phyloP scores from a whole-genome alignment of 371 early-diverging fungal species.

The Mortierella sp. region DNA sequence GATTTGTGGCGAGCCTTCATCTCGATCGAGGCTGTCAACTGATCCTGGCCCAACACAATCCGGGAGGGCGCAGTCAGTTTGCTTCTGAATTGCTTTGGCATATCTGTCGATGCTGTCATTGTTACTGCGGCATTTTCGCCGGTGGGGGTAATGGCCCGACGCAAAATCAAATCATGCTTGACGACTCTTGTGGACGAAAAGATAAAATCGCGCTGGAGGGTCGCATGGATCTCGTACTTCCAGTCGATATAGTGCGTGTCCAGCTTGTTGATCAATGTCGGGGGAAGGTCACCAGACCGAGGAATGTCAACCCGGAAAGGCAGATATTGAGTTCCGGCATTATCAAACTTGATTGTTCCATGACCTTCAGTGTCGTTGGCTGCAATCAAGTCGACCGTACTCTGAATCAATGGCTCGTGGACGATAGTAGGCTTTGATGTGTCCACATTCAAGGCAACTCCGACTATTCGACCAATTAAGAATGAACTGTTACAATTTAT shows the following conservation, averaged over 20 bases:
- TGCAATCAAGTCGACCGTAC: slow-evolving; percentile 26
- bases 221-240: slow-evolving; percentile 48
- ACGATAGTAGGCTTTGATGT: slow-evolving; percentile 17
- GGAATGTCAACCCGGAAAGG: slow-evolving; percentile 49
- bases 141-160: slow-evolving; percentile 19
- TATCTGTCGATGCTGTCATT: slow-evolving; percentile 19
- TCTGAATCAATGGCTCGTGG: slow-evolving; percentile 31
- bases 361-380: slow-evolving; percentile 48
- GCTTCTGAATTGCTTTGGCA: slow-evolving; percentile 35
- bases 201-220: slow-evolving; percentile 31
- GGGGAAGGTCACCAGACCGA: slow-evolving; percentile 24
- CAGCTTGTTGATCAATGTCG: slow-evolving; percentile 43
- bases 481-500: too few species aligned
- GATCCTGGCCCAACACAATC: slow-evolving; percentile 20
- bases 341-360: slow-evolving; percentile 19
- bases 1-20: slow-evolving; percentile 41
- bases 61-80: slow-evolving; percentile 23
- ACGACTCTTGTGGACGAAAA: slow-evolving; percentile 15
- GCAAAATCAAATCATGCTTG: slow-evolving; percentile 41
- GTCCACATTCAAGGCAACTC: slow-evolving; percentile 30
- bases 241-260: slow-evolving; percentile 48
- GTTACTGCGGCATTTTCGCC: background rate
- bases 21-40: slow-evolving; percentile 14
- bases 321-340: slow-evolving; percentile 28
- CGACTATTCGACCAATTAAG: too few species aligned